Evolutionary conservation across 495 filamentous ascomycete species (phyloP).

Genomic region (Aspergillus nanangensis): DNA sequence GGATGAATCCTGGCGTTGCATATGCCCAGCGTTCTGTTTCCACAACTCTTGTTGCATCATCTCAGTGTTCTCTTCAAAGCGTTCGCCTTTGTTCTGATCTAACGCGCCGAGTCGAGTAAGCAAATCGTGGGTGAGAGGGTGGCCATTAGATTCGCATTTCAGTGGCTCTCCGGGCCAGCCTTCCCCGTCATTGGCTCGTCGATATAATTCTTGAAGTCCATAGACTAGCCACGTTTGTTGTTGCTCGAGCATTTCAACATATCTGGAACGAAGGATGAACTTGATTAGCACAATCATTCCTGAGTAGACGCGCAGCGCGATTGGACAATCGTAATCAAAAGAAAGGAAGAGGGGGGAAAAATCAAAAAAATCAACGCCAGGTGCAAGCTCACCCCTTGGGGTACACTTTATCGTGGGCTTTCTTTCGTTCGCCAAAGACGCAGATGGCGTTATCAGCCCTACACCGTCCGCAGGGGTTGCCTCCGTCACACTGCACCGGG

Average conservation of each 20-base stretch:
- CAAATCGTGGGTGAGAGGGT: slow-evolving; percentile 64
- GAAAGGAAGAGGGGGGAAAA: too few relatives aligned
- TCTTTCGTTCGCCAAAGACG: slow-evolving; percentile 59
- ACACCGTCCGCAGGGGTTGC: slow-evolving; percentile 56
- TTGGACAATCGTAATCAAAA: slow-evolving; percentile 6
- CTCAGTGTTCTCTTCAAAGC: slow-evolving; percentile 55
- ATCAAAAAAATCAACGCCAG: slow-evolving; percentile 9
- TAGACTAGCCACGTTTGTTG: slow-evolving; percentile 61
- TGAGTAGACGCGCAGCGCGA: background rate
- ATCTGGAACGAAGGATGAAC: slow-evolving; percentile 32
- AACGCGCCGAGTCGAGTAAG: slow-evolving; percentile 56
- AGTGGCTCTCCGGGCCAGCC: slow-evolving; percentile 53
- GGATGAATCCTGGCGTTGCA: slow-evolving; percentile 50
- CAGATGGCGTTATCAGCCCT: slow-evolving; percentile 57
- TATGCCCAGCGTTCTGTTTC: slow-evolving; percentile 41
- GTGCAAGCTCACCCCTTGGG: slow-evolving; percentile 54
- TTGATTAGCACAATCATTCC: slow-evolving; percentile 4
- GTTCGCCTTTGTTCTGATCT: slow-evolving; percentile 45
- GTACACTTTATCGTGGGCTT: slow-evolving; percentile 59
- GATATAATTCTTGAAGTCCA: slow-evolving; percentile 58
- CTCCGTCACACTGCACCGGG: slow-evolving; percentile 52
- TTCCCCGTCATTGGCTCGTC: slow-evolving; percentile 42
- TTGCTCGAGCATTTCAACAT: slow-evolving; percentile 69
- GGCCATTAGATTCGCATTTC: slow-evolving; percentile 48
- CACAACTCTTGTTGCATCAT: slow-evolving; percentile 52